Conservation (phyloP, 1,284 basidiomycete genomes). For the Schizophyllum amplum region DNA sequence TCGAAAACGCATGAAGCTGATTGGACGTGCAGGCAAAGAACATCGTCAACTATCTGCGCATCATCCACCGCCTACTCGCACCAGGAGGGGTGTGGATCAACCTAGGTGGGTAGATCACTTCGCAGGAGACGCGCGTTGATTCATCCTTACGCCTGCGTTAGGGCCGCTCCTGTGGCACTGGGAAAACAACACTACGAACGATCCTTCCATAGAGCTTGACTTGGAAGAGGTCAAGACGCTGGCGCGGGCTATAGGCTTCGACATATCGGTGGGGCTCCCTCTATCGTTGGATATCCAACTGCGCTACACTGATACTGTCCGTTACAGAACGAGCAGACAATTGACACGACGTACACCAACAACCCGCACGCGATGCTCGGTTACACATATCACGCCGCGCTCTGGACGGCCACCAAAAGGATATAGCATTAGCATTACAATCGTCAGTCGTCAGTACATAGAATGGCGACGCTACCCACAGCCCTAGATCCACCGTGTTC, state of each 20-base stretch:
- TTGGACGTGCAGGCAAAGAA: slow-evolving; percentile 66
- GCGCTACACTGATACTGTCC: neutral
- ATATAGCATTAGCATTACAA: neutral
- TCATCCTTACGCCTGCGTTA: slow-evolving; percentile 17
- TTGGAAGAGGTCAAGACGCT: slow-evolving; percentile 83
- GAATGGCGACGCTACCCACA: neutral
- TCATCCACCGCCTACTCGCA: slow-evolving; percentile 73
- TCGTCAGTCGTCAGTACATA: neutral
- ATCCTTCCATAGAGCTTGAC: slow-evolving; percentile 82
- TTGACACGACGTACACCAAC: slow-evolving; percentile 84
- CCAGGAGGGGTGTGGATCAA: slow-evolving; percentile 91
- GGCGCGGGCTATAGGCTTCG: slow-evolving; percentile 74
- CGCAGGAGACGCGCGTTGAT: too few relatives aligned
- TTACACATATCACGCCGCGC: slow-evolving; percentile 79
- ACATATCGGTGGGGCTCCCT: slow-evolving; percentile 48
- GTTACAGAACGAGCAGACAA: slow-evolving; percentile 66
- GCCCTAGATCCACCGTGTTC: neutral
- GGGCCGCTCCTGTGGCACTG: slow-evolving; percentile 96
- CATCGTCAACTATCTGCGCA: slow-evolving; percentile 82
- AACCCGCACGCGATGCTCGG: slow-evolving; percentile 81
- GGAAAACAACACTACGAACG: slow-evolving; percentile 78
- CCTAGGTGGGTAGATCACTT: slow-evolving; percentile 39
- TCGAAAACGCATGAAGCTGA: neutral
- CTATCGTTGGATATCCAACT: neutral
- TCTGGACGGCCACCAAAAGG: slow-evolving; percentile 76